phyloP scores from a whole-genome alignment of 2,329 filamentous ascomycete species.

The Ophiobolus disseminans region DNA sequence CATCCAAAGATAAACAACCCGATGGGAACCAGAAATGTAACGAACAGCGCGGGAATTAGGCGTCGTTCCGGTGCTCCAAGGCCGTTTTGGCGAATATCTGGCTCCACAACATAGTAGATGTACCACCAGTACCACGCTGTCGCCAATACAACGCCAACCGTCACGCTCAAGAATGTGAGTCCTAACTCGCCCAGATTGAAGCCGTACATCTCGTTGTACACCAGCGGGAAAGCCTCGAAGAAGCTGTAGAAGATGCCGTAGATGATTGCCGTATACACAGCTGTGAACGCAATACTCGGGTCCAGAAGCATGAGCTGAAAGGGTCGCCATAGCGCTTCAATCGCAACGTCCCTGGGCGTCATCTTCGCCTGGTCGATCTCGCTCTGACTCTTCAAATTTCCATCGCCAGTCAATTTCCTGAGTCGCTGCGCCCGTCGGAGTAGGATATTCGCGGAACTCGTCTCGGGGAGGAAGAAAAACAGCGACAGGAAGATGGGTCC shows the following conservation, averaged over 20 bases:
- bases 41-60: constrained; percentile 73
- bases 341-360: constrained; percentile 50
- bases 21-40: constrained; percentile 65
- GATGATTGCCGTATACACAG: constrained; percentile 82
- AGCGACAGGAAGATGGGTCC: constrained; percentile 75
- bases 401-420: constrained; percentile 70
- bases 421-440: constrained; percentile 73
- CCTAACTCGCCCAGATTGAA: constrained; percentile 77
- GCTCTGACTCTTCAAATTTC: constrained; percentile 74
- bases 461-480: constrained; percentile 86
- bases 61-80: constrained; percentile 73
- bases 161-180: constrained; percentile 84
- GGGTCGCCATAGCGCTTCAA: constrained; percentile 70
- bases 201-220: constrained; percentile 80
- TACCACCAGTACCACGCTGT: constrained; percentile 71
- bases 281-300: constrained; percentile 83
- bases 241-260: constrained; percentile 79
- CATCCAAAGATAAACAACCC: constrained; percentile 72
- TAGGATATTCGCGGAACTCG: constrained; percentile 81
- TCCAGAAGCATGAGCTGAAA: constrained; percentile 85
- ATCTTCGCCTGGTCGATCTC: constrained; percentile 71
- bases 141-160: constrained; percentile 73
- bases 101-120: constrained; percentile 78
- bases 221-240: constrained; percentile 69
- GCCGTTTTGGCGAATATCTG: constrained; percentile 65